Conservation (phyloP, 306 rosid species). For the Hippophae rhamnoides region DNA sequence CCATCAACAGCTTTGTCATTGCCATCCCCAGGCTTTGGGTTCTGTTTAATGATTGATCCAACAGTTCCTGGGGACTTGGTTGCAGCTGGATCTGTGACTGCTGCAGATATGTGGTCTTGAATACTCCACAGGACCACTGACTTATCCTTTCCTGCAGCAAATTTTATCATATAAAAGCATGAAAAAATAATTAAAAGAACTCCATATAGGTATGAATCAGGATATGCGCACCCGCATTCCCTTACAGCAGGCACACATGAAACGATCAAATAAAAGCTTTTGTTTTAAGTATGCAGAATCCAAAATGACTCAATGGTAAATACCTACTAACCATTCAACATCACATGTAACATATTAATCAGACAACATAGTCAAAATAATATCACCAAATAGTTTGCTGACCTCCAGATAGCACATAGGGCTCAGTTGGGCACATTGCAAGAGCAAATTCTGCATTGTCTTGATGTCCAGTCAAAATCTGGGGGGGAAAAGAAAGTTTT, state of each 20-base stretch:
- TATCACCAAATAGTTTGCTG: constrained; percentile 1
- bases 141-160: constrained; percentile 75
- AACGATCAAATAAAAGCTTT: no score
- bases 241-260: no score
- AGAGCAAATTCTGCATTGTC: constrained; percentile 99
- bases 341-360: no score
- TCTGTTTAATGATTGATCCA: constrained; percentile 62
- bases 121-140: constrained; percentile 98
- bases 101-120: constrained; percentile 77
- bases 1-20: constrained; percentile 64
- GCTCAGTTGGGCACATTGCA: constrained; percentile 99
- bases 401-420: constrained; percentile 98
- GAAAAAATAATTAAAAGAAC: background rate
- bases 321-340: no score
- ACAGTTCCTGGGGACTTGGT: constrained; percentile 46
- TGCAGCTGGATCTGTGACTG: constrained; percentile 48
- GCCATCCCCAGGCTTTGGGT: constrained; percentile 63
- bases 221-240: no score
- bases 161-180: background rate
- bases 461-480: constrained; percentile 96
- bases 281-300: no score
- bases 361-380: no score
- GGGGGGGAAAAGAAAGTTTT: constrained; percentile 9
- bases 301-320: no score
- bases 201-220: background rate